phyloP scores from a whole-genome alignment of 129 eudicot species.

The Gnaphalium uliginosum region DNA sequence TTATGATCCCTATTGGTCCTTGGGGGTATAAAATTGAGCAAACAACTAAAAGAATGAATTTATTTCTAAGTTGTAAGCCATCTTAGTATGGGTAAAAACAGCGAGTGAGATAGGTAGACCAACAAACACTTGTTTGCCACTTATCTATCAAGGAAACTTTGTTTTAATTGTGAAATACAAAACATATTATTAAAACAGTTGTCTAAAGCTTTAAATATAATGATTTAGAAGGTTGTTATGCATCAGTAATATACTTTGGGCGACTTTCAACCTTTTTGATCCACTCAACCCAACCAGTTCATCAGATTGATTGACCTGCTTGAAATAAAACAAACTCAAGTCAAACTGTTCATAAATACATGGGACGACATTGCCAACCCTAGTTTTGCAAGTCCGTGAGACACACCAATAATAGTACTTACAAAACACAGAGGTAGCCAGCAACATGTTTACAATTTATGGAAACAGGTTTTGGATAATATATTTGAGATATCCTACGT shows the following conservation, averaged over 20 bases:
- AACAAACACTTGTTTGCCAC: background rate
- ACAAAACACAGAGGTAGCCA: background rate
- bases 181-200: background rate
- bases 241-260: background rate
- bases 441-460: background rate
- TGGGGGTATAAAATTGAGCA: background rate
- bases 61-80: background rate
- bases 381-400: background rate
- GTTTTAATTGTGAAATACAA: background rate
- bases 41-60: no score
- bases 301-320: background rate
- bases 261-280: background rate
- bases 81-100: background rate
- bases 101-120: background rate
- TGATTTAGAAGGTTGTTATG: background rate
- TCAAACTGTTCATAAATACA: background rate
- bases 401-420: background rate
- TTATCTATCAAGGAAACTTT: background rate
- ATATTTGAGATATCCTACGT: background rate
- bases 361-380: background rate
- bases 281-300: background rate
- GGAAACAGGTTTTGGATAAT: slow-evolving; percentile 3
- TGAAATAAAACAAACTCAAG: background rate
- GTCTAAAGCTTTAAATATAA: background rate
- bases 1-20: background rate